Conservation (phyloP, 2,329 filamentous ascomycete species). For the Fusarium citri region DNA sequence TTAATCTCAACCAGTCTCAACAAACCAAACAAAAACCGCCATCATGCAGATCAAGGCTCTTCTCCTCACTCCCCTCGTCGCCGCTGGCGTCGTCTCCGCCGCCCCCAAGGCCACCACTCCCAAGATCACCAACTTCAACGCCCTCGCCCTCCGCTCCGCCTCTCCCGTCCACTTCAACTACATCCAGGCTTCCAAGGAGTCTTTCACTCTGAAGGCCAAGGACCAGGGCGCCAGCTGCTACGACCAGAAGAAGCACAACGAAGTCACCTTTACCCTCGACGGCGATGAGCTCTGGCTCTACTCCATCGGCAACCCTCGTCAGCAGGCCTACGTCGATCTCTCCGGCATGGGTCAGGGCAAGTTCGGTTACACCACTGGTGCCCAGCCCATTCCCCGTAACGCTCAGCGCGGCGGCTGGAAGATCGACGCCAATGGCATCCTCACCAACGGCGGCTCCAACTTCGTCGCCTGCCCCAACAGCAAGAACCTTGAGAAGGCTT, state of each 20-base stretch:
- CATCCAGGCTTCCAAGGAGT: constrained; percentile 58
- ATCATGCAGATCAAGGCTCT: constrained; percentile 48
- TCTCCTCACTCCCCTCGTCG: constrained; percentile 43
- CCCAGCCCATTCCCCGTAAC: constrained; percentile 54
- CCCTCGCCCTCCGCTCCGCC: constrained; percentile 63
- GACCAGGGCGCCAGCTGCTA: constrained; percentile 64
- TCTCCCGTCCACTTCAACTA: constrained; percentile 59
- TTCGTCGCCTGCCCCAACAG: constrained; percentile 66
- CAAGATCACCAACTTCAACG: constrained; percentile 55
- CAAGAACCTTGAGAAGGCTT: constrained; percentile 30
- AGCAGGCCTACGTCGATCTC: constrained; percentile 66
- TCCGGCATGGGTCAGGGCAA: constrained; percentile 70
- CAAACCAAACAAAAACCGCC: constrained; percentile 1
- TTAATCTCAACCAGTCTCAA: background rate
- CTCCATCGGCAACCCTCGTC: constrained; percentile 49
- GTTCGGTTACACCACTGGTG: constrained; percentile 63
- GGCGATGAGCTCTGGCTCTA: constrained; percentile 62
- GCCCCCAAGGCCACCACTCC: constrained; percentile 38
- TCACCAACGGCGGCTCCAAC: constrained; percentile 58
- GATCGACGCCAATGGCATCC: constrained; percentile 57
- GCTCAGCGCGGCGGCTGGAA: constrained; percentile 61
- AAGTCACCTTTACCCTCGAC: constrained; percentile 62
- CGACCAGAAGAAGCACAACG: constrained; percentile 48
- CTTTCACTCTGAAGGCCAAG: constrained; percentile 58
- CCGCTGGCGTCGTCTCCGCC: constrained; percentile 42